phyloP scores from a whole-genome alignment of 1,284 basidiomycete genomes.

The Heterobasidion irregulare region DNA sequence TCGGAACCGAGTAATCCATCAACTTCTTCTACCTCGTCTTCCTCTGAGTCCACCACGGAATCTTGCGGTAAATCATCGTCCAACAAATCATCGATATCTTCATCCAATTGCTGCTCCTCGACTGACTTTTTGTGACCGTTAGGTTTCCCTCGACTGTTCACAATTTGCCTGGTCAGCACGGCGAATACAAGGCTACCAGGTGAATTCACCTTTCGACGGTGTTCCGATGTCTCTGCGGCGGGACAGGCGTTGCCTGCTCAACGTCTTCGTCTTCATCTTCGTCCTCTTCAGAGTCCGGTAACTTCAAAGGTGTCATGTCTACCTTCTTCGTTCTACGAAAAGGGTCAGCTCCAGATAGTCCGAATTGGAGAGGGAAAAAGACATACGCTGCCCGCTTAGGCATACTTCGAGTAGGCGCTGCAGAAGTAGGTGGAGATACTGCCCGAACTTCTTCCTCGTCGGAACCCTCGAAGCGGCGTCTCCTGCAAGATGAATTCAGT shows the following conservation, averaged over 20 bases:
- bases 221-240: slow-evolving; percentile 7
- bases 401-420: slow-evolving; percentile 23
- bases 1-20: not conserved
- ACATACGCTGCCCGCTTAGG: slow-evolving; percentile 27
- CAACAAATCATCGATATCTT: not conserved
- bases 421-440: slow-evolving; percentile 15
- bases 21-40: slow-evolving; percentile 16
- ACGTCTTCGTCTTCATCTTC: slow-evolving; percentile 27
- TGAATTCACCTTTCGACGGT: not conserved
- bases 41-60: slow-evolving; percentile 16
- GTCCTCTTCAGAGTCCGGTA: slow-evolving; percentile 24
- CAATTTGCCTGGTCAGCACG: too few relatives aligned
- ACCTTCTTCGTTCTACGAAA: slow-evolving; percentile 14
- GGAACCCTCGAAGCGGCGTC: slow-evolving; percentile 28
- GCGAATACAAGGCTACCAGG: not conserved
- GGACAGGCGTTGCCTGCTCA: slow-evolving; percentile 21
- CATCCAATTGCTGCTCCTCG: not conserved
- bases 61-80: slow-evolving; percentile 6
- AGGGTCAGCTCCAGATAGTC: slow-evolving; percentile 6
- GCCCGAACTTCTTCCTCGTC: slow-evolving; percentile 25
- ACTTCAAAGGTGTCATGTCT: slow-evolving; percentile 11
- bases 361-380: not conserved
- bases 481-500: slow-evolving; percentile 12
- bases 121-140: not conserved
- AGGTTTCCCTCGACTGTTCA: not conserved